phyloP scores from a whole-genome alignment of 169 alveolate species.

The Neospora caninum region DNA sequence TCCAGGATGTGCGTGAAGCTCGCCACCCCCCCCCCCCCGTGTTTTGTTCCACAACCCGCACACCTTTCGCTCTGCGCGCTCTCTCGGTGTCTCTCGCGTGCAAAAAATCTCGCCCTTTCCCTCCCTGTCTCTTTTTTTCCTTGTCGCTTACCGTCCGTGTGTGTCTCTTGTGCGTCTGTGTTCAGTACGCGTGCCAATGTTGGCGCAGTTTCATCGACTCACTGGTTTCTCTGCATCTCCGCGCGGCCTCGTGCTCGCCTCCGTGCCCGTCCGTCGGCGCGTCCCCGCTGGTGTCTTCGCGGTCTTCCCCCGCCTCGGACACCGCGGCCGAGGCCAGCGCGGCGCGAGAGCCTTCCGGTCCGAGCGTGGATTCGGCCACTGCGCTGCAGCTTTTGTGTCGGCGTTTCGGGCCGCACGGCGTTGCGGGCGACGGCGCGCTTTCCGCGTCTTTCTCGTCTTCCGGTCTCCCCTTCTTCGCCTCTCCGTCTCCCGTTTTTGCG shows the following conservation, averaged over 20 bases:
- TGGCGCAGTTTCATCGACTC: constrained; percentile 35
- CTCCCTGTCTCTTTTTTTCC: too few relatives aligned
- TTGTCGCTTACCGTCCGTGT: too few relatives aligned
- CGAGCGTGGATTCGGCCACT: neutral
- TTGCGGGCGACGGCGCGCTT: neutral
- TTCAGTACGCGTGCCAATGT: constrained; percentile 36
- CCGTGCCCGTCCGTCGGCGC: neutral
- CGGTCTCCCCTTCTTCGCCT: neutral
- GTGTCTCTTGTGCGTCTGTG: neutral
- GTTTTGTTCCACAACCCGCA: too few relatives aligned
- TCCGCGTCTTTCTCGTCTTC: neutral
- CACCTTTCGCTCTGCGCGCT: too few relatives aligned
- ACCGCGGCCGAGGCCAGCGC: neutral
- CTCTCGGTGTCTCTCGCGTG: too few relatives aligned
- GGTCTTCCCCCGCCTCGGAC: neutral
- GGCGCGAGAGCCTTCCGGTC: neutral
- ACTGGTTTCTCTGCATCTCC: constrained; percentile 23
- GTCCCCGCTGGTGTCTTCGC: neutral
- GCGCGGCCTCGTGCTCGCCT: neutral
- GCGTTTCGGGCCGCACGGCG: neutral
- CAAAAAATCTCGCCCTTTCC: too few relatives aligned
- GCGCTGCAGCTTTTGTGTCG: neutral
- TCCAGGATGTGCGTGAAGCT: too few relatives aligned
- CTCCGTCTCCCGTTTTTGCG: neutral
- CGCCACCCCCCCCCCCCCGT: too few relatives aligned